Evolutionary conservation across 768 basidiomycete species (phyloP).

Genomic region (Fomitopsis pulvina): DNA sequence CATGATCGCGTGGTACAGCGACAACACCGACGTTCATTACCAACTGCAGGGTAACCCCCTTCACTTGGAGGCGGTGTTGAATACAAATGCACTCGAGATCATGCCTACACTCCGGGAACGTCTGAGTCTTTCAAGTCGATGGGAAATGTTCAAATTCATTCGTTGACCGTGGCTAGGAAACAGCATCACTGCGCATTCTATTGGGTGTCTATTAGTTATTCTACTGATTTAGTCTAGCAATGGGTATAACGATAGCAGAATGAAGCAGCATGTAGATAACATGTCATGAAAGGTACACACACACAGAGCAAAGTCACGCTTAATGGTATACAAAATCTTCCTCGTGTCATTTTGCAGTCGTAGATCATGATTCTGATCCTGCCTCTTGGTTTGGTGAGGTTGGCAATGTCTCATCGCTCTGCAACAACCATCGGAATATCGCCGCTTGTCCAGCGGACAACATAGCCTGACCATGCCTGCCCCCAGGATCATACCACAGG

Average conservation of each 20-base stretch:
- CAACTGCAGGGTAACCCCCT: slow-evolving; percentile 23
- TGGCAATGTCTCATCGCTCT: slow-evolving; percentile 2
- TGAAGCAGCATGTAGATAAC: no score
- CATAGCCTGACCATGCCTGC: slow-evolving; percentile 59
- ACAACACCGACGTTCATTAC: slow-evolving; percentile 45
- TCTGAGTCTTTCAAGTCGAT: no score
- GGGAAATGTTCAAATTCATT: no score
- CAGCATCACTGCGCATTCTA: not conserved
- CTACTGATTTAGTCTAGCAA: no score
- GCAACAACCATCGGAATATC: slow-evolving; percentile 58
- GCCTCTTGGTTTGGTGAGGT: not conserved
- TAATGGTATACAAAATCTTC: no score
- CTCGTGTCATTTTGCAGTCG: not conserved
- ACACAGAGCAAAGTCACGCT: no score
- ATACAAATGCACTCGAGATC: slow-evolving; percentile 3
- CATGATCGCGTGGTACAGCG: slow-evolving; percentile 57
- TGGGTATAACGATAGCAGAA: no score
- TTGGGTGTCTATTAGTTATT: no score
- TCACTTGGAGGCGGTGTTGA: slow-evolving; percentile 2
- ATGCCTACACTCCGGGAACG: not conserved
- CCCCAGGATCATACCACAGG: slow-evolving; percentile 56
- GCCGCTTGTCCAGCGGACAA: slow-evolving; percentile 43
- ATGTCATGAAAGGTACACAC: no score
- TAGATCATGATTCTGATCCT: not conserved
- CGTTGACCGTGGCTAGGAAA: no score